Evolutionary conservation across 2,329 filamentous ascomycete species (phyloP).

Genomic region (Catunica adiposa): DNA sequence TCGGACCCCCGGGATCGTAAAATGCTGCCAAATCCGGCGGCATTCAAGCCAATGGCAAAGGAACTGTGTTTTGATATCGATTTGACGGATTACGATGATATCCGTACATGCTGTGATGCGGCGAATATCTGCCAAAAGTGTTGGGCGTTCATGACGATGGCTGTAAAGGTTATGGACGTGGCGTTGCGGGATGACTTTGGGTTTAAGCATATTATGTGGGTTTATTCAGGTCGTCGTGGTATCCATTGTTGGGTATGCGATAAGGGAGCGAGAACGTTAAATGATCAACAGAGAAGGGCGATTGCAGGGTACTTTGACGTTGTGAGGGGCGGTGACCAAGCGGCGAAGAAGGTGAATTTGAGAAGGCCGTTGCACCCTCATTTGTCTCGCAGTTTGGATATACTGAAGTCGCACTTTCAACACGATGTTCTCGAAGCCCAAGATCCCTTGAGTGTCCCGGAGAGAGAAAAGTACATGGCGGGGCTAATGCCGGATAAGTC

Average conservation of each 20-base stretch:
- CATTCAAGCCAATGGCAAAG: slow-evolving; percentile 78
- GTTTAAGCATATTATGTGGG: slow-evolving; percentile 94
- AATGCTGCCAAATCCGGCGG: slow-evolving; percentile 58
- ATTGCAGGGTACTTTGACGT: slow-evolving; percentile 84
- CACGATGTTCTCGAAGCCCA: slow-evolving; percentile 67
- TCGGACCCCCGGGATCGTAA: slow-evolving; percentile 91
- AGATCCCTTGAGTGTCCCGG: slow-evolving; percentile 61
- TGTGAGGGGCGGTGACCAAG: slow-evolving; percentile 69
- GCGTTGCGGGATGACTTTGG: slow-evolving; percentile 88
- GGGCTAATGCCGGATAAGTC: slow-evolving; percentile 67
- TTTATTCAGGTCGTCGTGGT: slow-evolving; percentile 91
- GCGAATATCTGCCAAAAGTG: slow-evolving; percentile 88
- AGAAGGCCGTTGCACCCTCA: slow-evolving; percentile 81
- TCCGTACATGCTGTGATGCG: slow-evolving; percentile 85
- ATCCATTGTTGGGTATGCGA: slow-evolving; percentile 98
- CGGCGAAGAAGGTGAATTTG: slow-evolving; percentile 73
- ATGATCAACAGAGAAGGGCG: slow-evolving; percentile 70
- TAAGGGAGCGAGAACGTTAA: slow-evolving; percentile 64
- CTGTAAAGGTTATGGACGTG: slow-evolving; percentile 79
- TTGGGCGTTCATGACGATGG: slow-evolving; percentile 96
- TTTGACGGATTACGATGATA: slow-evolving; percentile 95
- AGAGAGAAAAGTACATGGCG: slow-evolving; percentile 62
- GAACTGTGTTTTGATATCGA: slow-evolving; percentile 99
- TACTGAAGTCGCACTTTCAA: slow-evolving; percentile 72
- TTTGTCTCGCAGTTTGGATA: slow-evolving; percentile 68